Evolutionary conservation across 306 rosid species (phyloP), one percentile per base, ranked within the genome.

Genomic region (Bauhinia variegata): DNA sequence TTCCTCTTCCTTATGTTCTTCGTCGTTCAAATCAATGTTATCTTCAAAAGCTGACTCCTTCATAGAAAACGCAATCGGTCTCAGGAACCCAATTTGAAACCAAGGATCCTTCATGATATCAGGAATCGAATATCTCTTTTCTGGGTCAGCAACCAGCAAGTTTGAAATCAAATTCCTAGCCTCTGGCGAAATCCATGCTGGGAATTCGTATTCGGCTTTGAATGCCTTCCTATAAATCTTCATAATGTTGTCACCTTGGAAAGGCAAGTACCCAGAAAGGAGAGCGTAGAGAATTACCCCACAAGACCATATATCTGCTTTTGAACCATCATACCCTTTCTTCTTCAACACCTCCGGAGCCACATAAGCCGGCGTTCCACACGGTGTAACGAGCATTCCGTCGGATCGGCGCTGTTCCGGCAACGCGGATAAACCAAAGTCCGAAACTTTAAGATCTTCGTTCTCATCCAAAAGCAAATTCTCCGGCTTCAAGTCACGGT

Each of bases 321-420:
- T 91, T 0, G 87, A 88, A 13, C 97, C 97, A 30, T 87, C 89
- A 6, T 91, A 91, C 0, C 97, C 97, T 28, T 73, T 81, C 69
- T 87, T 91, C 71, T 84, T 82, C 68, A 91, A 38, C 3, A 91
- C 79, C 70, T 91, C 97, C 0, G 97, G 97, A 2, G 96, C 97
- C n/a, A 88, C 91, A 6, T 91, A 91, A 0, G 96, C 88, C 4
- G 95, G 97, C 0, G 97, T 91, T 0, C 97, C 97, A 11, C 97
- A 91, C 14, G 83, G 89, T 1, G 97, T 91, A 12, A 85, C 38
- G 0, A 91, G 88, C 85, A 91, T 63, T 1, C 97, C 95, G n/a
- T 91, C 96, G 9, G 63, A 65, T 33, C 89, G 57, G 13, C 75
- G 82, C 47, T 88, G 91, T 18, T 91, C 89, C 23, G 96, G 91